phyloP scores from a whole-genome alignment of 495 filamentous ascomycete species.

The Cudoniella acicularis region DNA sequence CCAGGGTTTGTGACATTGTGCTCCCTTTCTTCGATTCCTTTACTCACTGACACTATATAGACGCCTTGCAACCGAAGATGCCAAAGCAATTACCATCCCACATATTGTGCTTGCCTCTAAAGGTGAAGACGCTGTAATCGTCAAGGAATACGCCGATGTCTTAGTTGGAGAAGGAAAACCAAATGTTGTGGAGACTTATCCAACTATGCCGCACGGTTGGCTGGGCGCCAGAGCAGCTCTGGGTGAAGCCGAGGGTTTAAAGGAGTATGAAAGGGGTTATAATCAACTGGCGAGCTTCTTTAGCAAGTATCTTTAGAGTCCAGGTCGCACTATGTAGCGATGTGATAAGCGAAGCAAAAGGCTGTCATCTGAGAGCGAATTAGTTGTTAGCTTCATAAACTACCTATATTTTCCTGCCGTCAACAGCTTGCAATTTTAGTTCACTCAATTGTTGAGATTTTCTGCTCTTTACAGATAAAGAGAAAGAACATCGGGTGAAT shows the following conservation, averaged over 20 bases:
- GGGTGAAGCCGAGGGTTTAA: slow-evolving; percentile 41
- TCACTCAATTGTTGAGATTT: no score
- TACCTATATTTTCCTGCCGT: no score
- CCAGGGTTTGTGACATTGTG: slow-evolving; percentile 33
- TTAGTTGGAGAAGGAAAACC: slow-evolving; percentile 35
- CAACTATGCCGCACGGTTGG: slow-evolving; percentile 33
- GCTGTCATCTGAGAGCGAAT: no score
- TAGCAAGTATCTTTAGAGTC: background rate
- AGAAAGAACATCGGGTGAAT: no score
- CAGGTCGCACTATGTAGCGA: no score
- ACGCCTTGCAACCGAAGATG: slow-evolving; percentile 39
- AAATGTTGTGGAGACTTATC: slow-evolving; percentile 47
- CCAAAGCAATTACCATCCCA: slow-evolving; percentile 43
- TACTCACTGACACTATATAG: slow-evolving; percentile 20
- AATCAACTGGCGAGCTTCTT: background rate
- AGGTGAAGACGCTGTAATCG: slow-evolving; percentile 43
- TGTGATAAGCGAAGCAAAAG: no score
- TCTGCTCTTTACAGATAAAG: no score
- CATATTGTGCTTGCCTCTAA: slow-evolving; percentile 48
- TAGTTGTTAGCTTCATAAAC: no score
- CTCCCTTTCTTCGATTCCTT: background rate
- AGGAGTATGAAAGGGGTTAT: slow-evolving; percentile 46
- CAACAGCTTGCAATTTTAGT: no score
- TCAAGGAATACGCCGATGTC: slow-evolving; percentile 38
- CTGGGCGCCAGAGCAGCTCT: slow-evolving; percentile 58